Evolutionary conservation across 2,329 filamentous ascomycete genomes (phyloP).

Genomic region (Arthrobotrys entomopaga): DNA sequence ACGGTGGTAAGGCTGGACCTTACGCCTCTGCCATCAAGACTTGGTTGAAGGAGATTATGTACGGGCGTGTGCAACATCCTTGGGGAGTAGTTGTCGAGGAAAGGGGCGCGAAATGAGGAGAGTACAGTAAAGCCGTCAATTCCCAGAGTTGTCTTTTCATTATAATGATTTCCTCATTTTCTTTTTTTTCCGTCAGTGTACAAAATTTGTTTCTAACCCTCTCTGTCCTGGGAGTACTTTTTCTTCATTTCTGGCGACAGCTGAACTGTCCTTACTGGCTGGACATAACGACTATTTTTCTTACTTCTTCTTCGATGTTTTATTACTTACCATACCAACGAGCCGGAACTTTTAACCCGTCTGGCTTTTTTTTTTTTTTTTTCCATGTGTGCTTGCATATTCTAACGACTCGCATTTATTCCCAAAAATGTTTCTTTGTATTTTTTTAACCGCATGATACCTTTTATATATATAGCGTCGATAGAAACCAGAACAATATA

Average conservation of each 20-base stretch:
- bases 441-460: conserved; percentile 51
- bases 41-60: conserved; percentile 79
- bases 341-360: not conserved
- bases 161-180: no score
- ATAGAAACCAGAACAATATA: conserved; percentile 26
- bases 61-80: conserved; percentile 73
- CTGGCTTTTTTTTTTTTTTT: not conserved
- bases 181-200: not conserved
- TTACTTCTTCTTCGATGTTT: conserved; percentile 30
- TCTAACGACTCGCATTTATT: conserved; percentile 13
- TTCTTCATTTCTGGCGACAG: not conserved
- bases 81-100: conserved; percentile 77
- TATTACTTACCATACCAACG: not conserved
- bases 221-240: not conserved
- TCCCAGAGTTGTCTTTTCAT: not conserved
- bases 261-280: not conserved
- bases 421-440: not conserved
- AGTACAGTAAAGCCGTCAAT: not conserved
- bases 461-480: conserved; percentile 25
- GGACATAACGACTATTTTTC: no score
- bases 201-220: not conserved
- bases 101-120: conserved; percentile 58
- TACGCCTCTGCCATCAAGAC: conserved; percentile 73
- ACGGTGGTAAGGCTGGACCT: conserved; percentile 64
- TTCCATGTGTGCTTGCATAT: not conserved